Evolutionary conservation across 164 flowering plant genomes (phyloP).

Genomic region (Macadamia integrifolia): DNA sequence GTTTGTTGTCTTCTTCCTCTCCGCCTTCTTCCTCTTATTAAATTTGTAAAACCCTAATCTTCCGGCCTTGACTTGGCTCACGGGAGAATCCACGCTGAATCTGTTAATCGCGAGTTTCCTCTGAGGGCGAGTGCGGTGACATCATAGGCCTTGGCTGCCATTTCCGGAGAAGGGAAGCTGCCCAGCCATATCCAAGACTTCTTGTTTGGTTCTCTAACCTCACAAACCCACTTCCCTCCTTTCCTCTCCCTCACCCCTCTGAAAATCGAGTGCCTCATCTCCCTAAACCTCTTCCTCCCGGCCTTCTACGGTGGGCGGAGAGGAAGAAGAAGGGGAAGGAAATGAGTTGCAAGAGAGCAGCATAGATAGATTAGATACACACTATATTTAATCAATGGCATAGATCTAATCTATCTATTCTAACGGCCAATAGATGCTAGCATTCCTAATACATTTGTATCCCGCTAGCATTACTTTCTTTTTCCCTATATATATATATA

Average conservation of each 20-base stretch:
- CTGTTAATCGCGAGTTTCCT: constrained; percentile 31
- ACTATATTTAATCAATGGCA: too few species aligned
- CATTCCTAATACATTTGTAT: too few species aligned
- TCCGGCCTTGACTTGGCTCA: constrained; percentile 14
- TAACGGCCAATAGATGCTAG: too few species aligned
- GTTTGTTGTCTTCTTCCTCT: too few species aligned
- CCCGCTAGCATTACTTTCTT: too few species aligned
- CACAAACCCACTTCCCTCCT: constrained; percentile 44
- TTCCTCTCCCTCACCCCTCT: constrained; percentile 38
- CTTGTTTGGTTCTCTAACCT: constrained; percentile 38
- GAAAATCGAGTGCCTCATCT: constrained; percentile 42
- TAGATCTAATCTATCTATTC: too few species aligned
- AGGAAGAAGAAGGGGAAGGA: too few species aligned
- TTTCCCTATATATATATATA: too few species aligned
- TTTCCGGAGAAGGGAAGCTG: constrained; percentile 44
- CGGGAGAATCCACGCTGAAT: constrained; percentile 22
- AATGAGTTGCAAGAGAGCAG: too few species aligned
- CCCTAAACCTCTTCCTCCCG: constrained; percentile 37
- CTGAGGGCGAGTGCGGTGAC: constrained; percentile 41
- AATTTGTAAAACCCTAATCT: too few species aligned
- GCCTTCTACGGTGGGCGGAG: constrained; percentile 1
- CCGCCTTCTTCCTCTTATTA: too few species aligned
- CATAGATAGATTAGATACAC: too few species aligned
- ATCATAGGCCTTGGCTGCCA: constrained; percentile 56
- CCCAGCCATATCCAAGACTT: constrained; percentile 52